Evolutionary conservation across 371 early-diverging fungal species (phyloP).

Genomic region (Syncephalastrum monosporum): DNA sequence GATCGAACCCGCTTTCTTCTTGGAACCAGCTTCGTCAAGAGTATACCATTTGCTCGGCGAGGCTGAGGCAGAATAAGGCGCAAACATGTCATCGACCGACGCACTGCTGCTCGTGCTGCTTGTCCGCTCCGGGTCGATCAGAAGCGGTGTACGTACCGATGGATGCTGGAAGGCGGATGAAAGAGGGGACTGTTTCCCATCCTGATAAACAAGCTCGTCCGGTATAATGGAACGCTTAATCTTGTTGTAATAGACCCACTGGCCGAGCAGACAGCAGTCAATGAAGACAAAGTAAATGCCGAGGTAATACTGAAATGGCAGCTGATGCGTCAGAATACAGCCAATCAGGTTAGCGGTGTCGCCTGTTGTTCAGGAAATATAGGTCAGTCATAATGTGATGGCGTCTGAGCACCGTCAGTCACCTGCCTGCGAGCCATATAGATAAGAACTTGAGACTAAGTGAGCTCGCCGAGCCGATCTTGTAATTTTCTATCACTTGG

Average conservation of each 20-base stretch:
- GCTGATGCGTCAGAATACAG: conserved; percentile 67
- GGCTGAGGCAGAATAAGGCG: conserved; percentile 44
- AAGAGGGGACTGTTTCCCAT: conserved; percentile 4
- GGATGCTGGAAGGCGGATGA: conserved; percentile 37
- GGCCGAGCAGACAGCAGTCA: conserved; percentile 35
- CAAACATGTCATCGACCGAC: conserved; percentile 23
- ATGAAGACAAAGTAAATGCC: conserved; percentile 45
- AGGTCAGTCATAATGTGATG: background rate
- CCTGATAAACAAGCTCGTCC: conserved; percentile 1
- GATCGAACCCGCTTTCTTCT: conserved; percentile 6
- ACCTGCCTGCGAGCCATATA: conserved; percentile 66
- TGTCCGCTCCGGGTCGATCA: conserved; percentile 20
- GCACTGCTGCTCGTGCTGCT: background rate
- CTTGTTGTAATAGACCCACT: conserved; percentile 43
- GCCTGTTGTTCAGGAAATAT: conserved; percentile 34
- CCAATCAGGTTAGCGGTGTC: conserved; percentile 72
- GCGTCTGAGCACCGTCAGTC: background rate
- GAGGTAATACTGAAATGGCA: conserved; percentile 69
- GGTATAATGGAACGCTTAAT: conserved; percentile 8
- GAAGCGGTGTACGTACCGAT: conserved; percentile 30
- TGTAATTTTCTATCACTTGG: conserved; percentile 66
- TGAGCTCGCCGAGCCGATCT: conserved; percentile 49
- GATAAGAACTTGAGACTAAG: conserved; percentile 59
- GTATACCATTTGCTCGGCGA: conserved; percentile 53
- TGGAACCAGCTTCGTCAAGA: conserved; percentile 11